Base-by-base conservation (phyloP, 1,284 basidiomycete species). In the Pyrrhoderma lamaoense region DNA sequence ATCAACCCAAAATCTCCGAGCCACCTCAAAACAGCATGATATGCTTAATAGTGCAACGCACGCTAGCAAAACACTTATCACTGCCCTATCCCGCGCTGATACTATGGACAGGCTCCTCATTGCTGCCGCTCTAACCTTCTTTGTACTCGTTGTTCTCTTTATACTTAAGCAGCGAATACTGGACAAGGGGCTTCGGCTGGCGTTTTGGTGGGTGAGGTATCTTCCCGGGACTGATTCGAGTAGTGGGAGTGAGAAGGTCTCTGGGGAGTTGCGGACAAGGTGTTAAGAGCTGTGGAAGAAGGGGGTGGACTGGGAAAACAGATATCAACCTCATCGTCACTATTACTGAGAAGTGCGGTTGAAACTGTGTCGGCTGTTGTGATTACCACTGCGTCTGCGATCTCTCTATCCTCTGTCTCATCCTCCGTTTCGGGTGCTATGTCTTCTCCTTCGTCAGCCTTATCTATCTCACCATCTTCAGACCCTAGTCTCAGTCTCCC, bases 41-140 rank as follows among this genome's bases (percentile, higher is more conserved):
- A 75, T 75, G 11, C 83, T 96, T 57, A 77, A 76, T 35, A 74
- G 75, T 47, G 68, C 96, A 51, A 80, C 96, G 63, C 71, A 74
- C 46, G 82, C 87, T 22, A 93, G 91, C 0, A 85, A 87, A 61
- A 76, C 85, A 36, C 79, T 96, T 54, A 83, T 96, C 57, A 87
- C 84, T 14, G 82, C 85, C 0, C 81, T 97, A 42, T 87, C 94
- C 67, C 83, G 85, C 55, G 82, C 91, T 4, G 92, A 96, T 71
- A 86, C 89, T 80, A 72, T 93, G n/a, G 93, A 97, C 70, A 85
- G 92, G 5, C 65, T 93, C 34, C 70, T 95, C 56, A 85, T 97
- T 57, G 68, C 89, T 51, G 74, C 80, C 3, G 89, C 80, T 0
- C 78, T 96, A 27, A 61, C 72, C 14, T 89, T 96, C 66, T 96